phyloP scores from a whole-genome alignment of 257 asterid genomes.

The Solanum appendiculatum region DNA sequence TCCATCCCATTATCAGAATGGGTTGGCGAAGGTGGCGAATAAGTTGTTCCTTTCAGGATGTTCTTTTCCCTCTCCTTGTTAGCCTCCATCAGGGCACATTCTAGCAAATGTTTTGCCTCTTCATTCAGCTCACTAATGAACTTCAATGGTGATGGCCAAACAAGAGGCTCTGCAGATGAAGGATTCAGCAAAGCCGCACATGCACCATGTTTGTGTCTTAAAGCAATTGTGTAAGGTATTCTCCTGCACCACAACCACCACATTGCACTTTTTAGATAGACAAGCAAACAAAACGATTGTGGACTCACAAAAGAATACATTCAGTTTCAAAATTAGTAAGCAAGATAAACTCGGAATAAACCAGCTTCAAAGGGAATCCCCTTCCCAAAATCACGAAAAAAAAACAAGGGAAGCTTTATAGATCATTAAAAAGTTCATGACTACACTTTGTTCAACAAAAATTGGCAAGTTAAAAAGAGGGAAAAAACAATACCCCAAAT shows the following conservation, averaged over 20 bases:
- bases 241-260: slow-evolving; percentile 39
- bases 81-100: slow-evolving; percentile 71
- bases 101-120: slow-evolving; percentile 73
- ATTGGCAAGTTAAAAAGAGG: background rate
- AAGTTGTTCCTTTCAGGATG: slow-evolving; percentile 53
- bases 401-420: too few relatives aligned
- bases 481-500: slow-evolving; percentile 53
- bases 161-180: slow-evolving; percentile 90
- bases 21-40: slow-evolving; percentile 47
- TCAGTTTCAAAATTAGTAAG: too few relatives aligned
- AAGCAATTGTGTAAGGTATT: slow-evolving; percentile 77
- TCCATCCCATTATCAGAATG: slow-evolving; percentile 45
- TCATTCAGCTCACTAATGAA: slow-evolving; percentile 79
- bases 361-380: too few relatives aligned
- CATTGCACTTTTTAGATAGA: background rate
- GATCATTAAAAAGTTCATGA: background rate
- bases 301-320: background rate
- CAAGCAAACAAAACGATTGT: background rate
- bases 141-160: slow-evolving; percentile 93
- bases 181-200: slow-evolving; percentile 91
- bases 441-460: background rate
- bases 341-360: too few relatives aligned
- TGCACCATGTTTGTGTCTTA: slow-evolving; percentile 61
- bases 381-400: too few relatives aligned
- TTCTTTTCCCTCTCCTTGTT: slow-evolving; percentile 70